Conservation (phyloP, 2,329 filamentous ascomycete genomes). For the Colletotrichum sp. region DNA sequence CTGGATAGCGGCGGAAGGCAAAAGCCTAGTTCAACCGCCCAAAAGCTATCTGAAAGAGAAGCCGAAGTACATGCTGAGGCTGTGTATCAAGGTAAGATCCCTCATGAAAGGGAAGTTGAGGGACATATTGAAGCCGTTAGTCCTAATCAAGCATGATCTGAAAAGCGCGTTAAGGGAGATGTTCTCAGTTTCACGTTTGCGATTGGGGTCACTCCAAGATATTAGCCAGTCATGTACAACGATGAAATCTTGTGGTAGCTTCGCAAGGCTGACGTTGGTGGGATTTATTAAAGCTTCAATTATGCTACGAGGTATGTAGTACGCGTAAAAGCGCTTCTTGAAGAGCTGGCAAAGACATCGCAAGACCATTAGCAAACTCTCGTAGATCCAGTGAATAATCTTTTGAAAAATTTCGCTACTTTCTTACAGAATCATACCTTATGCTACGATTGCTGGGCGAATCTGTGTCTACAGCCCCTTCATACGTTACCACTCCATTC, state of each 20-base stretch:
- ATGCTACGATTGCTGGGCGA: too few species aligned
- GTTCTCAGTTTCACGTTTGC: not conserved
- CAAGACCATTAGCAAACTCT: too few species aligned
- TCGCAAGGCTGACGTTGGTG: not conserved
- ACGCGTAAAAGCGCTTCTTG: too few species aligned
- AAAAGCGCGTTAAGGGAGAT: not conserved
- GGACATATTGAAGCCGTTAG: not conserved
- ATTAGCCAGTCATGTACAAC: not conserved
- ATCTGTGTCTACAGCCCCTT: too few species aligned
- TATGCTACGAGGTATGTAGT: too few species aligned
- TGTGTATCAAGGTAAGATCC: not conserved
- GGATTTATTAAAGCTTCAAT: not conserved
- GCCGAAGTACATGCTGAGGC: not conserved
- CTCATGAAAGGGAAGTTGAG: not conserved
- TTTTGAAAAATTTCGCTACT: too few species aligned
- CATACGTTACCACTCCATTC: too few species aligned
- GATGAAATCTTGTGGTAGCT: not conserved
- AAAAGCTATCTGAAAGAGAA: not conserved
- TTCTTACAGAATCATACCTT: too few species aligned
- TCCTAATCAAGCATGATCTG: accelerated
- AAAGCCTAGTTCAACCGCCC: not conserved
- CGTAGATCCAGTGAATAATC: too few species aligned
- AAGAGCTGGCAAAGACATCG: too few species aligned
- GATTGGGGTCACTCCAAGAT: not conserved
- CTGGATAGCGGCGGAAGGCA: not conserved